A percentile compares a stretch with the other conserved stretches of the same genome.
Evolutionary conservation across 192 early-diverging fungal species (phyloP).

Genomic region (Coemansia sp.): DNA sequence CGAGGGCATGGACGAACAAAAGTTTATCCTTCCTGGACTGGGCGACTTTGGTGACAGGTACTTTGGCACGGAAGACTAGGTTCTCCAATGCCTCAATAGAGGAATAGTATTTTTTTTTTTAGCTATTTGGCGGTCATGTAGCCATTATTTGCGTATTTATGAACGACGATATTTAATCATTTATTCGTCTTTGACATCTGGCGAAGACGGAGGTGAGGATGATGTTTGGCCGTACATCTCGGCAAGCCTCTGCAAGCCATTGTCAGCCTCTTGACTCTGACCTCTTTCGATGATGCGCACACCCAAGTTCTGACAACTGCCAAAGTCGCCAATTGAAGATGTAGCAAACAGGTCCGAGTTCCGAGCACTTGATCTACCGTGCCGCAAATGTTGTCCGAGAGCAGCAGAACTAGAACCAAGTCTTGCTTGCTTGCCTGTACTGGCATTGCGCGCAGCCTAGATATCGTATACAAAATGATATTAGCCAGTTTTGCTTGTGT

Average conservation of each 20-base stretch:
- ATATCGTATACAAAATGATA: conserved; percentile 60
- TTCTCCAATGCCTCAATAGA: not conserved
- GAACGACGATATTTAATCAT: too few relatives aligned
- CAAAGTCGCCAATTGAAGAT: conserved; percentile 7
- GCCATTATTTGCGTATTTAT: not conserved
- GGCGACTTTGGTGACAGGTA: conserved; percentile 95
- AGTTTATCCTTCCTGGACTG: conserved; percentile 90
- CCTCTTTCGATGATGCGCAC: not conserved
- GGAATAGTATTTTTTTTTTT: not conserved
- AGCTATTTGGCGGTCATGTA: not conserved
- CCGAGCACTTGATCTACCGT: not conserved
- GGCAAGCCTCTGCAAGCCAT: not conserved
- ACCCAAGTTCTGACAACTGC: conserved; percentile 2
- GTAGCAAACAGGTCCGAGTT: conserved; percentile 31
- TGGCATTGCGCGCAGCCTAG: conserved; percentile 13
- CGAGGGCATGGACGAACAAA: conserved; percentile 74
- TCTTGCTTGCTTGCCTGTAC: not conserved
- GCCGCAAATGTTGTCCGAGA: conserved; percentile 15
- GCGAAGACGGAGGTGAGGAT: not conserved
- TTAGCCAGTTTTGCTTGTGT: not conserved
- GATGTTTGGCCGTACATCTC: not conserved
- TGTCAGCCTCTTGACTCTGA: not conserved
- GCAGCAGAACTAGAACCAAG: not conserved
- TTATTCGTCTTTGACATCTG: not conserved
- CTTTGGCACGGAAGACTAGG: conserved; percentile 73